Evolutionary conservation across 2,329 filamentous ascomycete species (phyloP), one percentile per base, ranked within the genome.

Genomic region (Ceratocystis lukuohia): DNA sequence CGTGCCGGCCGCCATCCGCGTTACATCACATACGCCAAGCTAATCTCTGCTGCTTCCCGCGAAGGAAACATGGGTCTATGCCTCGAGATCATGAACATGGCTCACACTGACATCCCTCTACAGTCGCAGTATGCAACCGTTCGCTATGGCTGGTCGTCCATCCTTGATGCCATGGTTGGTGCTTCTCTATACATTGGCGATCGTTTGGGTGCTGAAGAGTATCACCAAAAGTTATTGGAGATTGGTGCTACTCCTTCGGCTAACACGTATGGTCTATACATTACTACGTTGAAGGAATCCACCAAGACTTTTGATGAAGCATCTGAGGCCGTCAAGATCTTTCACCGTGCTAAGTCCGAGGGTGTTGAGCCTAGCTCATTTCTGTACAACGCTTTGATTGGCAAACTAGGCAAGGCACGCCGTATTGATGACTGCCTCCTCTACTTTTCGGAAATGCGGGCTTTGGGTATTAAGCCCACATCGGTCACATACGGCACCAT

Each of bases 401-500:
- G 94, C 73, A 99, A 99, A 80, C 86, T 99, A 50, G 94, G 94
- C 73, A 97, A 97, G 81, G 94, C 94, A 66, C 89, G 94, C 65
- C 91, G 94, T 69, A 97, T 99, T 70, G 94, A 99, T 71, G 94
- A 99, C 78, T 97, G 93, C 74, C 84, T 99, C 28, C 95, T 94
- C 75, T 97, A 96, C 81, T 99, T 99, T 76, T 88, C 89, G 30
- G 94, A 97, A 79, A 99, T 99, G 94, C 89, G 94, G 71, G 85
- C 85, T 67, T 84, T 95, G 62, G 89, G 91, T 66, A 93, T 99
- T 73, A 92, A 93, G 72, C 94, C 94, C 1, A 99, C 94, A 0
- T 96, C 91, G 62, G 94, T 99, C 67, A 99, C 94, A 0, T 99
- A 99, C 72, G 94, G 94, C 69, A 99, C 94, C 12, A 92, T 99